Evolutionary conservation across 768 basidiomycete species (phyloP).

Genomic region (Crepidotus variabilis): DNA sequence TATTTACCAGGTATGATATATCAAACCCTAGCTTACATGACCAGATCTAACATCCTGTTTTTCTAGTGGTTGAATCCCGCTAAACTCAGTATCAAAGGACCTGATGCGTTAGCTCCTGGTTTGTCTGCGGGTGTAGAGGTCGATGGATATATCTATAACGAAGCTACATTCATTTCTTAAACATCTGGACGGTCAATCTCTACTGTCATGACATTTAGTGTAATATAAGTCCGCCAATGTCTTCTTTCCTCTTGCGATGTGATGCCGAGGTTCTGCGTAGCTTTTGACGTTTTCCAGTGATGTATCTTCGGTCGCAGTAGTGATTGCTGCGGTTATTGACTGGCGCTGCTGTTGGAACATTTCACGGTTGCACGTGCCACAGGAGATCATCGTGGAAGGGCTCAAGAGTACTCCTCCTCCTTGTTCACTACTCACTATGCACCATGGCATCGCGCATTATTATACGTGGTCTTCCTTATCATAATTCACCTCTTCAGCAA

Average conservation of each 20-base stretch:
- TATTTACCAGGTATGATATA: conserved; percentile 77
- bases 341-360: too few relatives aligned
- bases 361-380: not conserved
- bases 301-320: too few relatives aligned
- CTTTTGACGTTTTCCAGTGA: too few relatives aligned
- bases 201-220: not conserved
- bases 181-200: not conserved
- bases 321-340: too few relatives aligned
- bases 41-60: conserved; percentile 17
- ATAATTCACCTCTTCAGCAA: not conserved
- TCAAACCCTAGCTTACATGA: conserved; percentile 6
- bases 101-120: conserved; percentile 34
- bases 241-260: not conserved
- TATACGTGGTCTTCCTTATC: conserved; percentile 1
- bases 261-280: too few relatives aligned
- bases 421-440: not conserved
- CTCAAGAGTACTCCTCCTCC: not conserved
- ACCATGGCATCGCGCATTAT: conserved; percentile 6
- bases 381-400: not conserved
- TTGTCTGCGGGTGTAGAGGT: conserved; percentile 44
- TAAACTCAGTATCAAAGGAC: conserved; percentile 39
- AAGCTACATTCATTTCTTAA: conserved; percentile 85
- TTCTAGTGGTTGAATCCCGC: conserved; percentile 45
- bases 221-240: not conserved
- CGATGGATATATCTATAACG: conserved; percentile 76